Conservation (phyloP, 2,329 filamentous ascomycete genomes). For the Colletotrichum navitas region DNA sequence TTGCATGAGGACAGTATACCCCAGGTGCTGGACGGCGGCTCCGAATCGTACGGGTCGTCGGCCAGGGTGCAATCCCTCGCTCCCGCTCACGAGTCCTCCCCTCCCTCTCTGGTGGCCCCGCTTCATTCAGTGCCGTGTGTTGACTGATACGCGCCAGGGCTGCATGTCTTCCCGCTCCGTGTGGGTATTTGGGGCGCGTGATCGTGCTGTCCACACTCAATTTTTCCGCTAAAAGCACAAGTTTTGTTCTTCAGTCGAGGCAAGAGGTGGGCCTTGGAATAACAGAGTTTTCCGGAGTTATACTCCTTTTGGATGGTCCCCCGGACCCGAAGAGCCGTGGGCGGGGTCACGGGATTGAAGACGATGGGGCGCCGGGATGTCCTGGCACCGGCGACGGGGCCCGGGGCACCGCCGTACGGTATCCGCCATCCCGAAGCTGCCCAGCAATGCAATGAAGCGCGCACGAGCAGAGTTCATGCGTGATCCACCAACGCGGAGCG, state of each 20-base stretch:
- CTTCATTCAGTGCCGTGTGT: constrained; percentile 4
- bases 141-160: constrained; percentile 30
- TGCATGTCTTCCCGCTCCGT: constrained; percentile 33
- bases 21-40: constrained; percentile 24
- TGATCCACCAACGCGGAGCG: not conserved
- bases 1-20: not conserved
- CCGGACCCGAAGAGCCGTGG: constrained; percentile 17
- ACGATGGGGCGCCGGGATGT: constrained; percentile 8
- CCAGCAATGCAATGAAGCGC: not conserved
- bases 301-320: not conserved
- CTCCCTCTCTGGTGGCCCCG: not conserved
- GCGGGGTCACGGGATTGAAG: constrained; percentile 20
- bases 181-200: constrained; percentile 39
- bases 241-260: constrained; percentile 17
- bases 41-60: constrained; percentile 14
- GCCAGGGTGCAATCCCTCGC: not conserved
- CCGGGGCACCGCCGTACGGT: not conserved
- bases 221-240: not conserved
- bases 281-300: constrained; percentile 16
- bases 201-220: constrained; percentile 29
- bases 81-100: constrained; percentile 3
- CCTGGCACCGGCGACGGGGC: constrained; percentile 26
- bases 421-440: constrained; percentile 20
- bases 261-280: not conserved
- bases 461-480: not conserved